Conservation (phyloP, 2,329 filamentous ascomycete species). For the Beauveria asiatica region DNA sequence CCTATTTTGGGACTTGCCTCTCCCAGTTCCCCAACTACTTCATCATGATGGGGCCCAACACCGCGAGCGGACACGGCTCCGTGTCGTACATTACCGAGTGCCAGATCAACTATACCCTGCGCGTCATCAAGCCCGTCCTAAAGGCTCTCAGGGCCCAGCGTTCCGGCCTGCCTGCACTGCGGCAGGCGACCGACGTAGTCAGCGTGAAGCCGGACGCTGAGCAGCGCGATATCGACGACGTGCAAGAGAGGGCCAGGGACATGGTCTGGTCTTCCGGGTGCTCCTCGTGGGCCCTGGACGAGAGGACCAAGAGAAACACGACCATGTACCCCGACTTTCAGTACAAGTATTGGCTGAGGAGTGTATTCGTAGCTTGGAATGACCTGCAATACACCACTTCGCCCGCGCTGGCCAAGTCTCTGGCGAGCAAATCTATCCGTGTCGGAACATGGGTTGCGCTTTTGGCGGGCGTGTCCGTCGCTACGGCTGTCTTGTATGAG, state of each 20-base stretch:
- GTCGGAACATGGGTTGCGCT: background rate
- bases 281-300: conserved; percentile 42
- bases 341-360: conserved; percentile 38
- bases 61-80: too few species aligned
- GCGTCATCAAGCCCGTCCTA: too few species aligned
- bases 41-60: too few species aligned
- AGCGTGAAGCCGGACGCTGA: conserved; percentile 23
- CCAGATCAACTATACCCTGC: too few species aligned
- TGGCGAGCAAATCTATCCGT: background rate
- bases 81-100: too few species aligned
- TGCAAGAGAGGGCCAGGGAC: conserved; percentile 31
- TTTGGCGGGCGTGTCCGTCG: background rate
- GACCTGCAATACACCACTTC: conserved; percentile 20
- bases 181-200: conserved; percentile 19
- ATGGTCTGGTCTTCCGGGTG: conserved; percentile 43
- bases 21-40: too few species aligned
- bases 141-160: conserved; percentile 14
- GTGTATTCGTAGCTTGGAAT: conserved; percentile 31
- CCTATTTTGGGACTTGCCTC: too few species aligned
- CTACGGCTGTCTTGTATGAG: background rate
- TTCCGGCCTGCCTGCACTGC: conserved; percentile 1
- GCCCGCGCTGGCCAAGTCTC: background rate
- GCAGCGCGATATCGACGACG: conserved; percentile 20
- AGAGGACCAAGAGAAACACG: conserved; percentile 36
- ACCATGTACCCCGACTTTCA: conserved; percentile 46